A percentile compares a stretch with the other conserved stretches of the same genome.
Conservation (phyloP, 2,329 filamentous ascomycete species). For the Didymella lethalis region DNA sequence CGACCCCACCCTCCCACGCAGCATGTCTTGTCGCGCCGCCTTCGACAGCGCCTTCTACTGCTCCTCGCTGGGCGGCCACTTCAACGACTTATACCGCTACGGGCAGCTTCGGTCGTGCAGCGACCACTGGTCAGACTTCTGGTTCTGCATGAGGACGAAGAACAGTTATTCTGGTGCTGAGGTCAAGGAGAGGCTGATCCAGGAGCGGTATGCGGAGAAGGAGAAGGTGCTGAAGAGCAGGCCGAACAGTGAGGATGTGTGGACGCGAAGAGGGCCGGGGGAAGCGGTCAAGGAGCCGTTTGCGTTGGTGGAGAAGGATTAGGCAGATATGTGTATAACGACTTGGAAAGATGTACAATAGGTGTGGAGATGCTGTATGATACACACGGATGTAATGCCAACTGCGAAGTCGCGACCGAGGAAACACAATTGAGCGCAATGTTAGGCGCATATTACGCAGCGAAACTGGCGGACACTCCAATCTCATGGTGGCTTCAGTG, state of each 20-base stretch:
- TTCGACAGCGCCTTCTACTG: slow-evolving; percentile 97
- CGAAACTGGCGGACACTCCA: neutral
- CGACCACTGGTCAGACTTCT: slow-evolving; percentile 92
- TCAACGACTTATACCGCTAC: slow-evolving; percentile 88
- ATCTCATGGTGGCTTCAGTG: neutral
- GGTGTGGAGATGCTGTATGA: neutral
- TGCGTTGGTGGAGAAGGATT: slow-evolving; percentile 27
- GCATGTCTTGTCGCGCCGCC: slow-evolving; percentile 86
- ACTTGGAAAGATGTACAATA: too few relatives aligned
- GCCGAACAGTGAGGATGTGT: slow-evolving; percentile 87
- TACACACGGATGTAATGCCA: slow-evolving; percentile 1
- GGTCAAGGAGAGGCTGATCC: slow-evolving; percentile 65
- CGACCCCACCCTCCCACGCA: slow-evolving; percentile 67
- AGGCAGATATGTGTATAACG: neutral
- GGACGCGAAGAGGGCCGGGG: slow-evolving; percentile 71
- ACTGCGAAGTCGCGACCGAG: neutral
- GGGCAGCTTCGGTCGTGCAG: slow-evolving; percentile 78
- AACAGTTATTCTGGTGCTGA: slow-evolving; percentile 64
- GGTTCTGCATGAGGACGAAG: slow-evolving; percentile 94
- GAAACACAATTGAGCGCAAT: neutral
- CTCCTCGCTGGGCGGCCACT: slow-evolving; percentile 89
- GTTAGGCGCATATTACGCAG: neutral
- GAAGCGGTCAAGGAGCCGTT: slow-evolving; percentile 42
- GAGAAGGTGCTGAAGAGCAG: slow-evolving; percentile 71
- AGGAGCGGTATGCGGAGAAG: slow-evolving; percentile 72